These are phyloP conservation scores for Penicillium concentricum DNA, from an alignment of 2,329 filamentous ascomycete species.

Conservation along the genomic window DNA sequence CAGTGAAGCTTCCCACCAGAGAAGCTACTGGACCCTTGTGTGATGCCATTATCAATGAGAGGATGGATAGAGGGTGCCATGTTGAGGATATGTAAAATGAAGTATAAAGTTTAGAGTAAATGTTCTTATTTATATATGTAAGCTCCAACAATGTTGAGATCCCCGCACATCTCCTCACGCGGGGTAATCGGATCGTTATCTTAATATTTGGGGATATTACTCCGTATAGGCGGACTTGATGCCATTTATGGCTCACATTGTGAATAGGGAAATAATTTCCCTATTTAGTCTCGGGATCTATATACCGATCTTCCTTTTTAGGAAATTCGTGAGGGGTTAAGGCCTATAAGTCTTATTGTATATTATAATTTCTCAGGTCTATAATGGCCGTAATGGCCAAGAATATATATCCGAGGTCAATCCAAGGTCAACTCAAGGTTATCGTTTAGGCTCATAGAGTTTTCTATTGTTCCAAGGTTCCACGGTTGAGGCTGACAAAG, in stretches of 20 bases:
- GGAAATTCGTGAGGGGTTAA: not conserved
- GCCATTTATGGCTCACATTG: not conserved
- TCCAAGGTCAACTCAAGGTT: not conserved
- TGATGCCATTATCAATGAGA: slow-evolving; percentile 61
- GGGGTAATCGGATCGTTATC: no score
- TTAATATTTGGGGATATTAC: no score
- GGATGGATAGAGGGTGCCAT: slow-evolving; percentile 57
- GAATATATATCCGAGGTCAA: not conserved
- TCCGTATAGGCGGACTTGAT: not conserved
- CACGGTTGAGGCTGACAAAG: not conserved
- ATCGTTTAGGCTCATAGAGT: not conserved
- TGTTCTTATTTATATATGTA: not conserved
- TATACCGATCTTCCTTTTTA: not conserved
- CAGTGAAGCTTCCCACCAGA: slow-evolving; percentile 62
- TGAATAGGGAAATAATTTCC: slow-evolving; percentile 7
- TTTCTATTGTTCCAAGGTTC: not conserved
- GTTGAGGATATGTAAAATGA: slow-evolving; percentile 4
- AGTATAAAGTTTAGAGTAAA: not conserved
- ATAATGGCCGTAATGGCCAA: not conserved
- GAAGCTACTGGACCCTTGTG: slow-evolving; percentile 55
- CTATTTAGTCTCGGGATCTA: not conserved
- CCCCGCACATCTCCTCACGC: not conserved
- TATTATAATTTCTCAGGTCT: not conserved
- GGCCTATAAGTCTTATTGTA: not conserved
- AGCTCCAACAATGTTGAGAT: not conserved